A percentile compares a stretch with the other conserved stretches of the same genome.
Conservation (phyloP, 768 basidiomycete species). For the Tylopilus plumbeoviolaceoides region DNA sequence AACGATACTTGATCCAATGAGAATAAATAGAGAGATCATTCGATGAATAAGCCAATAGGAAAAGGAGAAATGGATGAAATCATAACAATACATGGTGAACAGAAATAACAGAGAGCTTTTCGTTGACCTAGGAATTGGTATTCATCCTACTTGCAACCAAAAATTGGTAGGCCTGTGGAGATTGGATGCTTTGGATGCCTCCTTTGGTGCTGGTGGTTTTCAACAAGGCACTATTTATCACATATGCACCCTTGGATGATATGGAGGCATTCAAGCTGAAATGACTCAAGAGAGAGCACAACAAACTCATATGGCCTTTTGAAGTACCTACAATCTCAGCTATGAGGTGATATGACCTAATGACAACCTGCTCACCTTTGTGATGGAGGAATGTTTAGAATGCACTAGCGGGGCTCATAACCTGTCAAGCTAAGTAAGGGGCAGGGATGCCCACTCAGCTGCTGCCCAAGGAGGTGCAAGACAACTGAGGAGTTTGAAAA, state of each 20-base stretch:
- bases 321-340: constrained; percentile 1
- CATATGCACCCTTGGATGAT: neutral
- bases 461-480: too few species aligned
- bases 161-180: neutral
- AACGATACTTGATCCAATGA: too few species aligned
- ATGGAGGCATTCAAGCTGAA: neutral
- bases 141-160: neutral
- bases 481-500: too few species aligned
- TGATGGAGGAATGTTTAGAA: too few species aligned
- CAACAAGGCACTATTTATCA: neutral
- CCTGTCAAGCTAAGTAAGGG: too few species aligned
- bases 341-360: constrained; percentile 1
- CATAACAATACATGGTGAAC: too few species aligned
- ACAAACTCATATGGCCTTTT: neutral
- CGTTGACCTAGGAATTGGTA: neutral
- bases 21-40: too few species aligned
- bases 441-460: too few species aligned
- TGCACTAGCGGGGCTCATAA: too few species aligned
- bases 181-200: neutral
- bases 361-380: neutral
- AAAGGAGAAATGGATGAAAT: too few species aligned
- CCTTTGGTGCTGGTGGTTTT: neutral
- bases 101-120: too few species aligned
- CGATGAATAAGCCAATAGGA: too few species aligned
- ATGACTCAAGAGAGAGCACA: neutral